phyloP scores from a whole-genome alignment of 2,329 filamentous ascomycete species.

The Passalora sequoiae region DNA sequence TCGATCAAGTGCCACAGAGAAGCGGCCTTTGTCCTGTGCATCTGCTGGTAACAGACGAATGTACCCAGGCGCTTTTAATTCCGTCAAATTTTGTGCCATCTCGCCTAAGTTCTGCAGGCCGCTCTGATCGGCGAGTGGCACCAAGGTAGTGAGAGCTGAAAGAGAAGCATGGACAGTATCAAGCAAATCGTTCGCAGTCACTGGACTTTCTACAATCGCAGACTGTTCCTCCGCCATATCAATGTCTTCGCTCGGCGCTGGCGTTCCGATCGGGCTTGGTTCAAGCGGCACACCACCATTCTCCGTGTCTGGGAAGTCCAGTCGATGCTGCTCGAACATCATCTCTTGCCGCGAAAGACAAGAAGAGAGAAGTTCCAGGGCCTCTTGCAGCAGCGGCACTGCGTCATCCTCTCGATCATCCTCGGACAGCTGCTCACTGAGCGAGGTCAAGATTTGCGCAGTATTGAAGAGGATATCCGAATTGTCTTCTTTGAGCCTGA shows the following conservation, averaged over 20 bases:
- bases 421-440: constrained; percentile 57
- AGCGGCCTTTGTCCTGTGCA: constrained; percentile 26
- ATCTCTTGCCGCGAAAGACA: constrained; percentile 44
- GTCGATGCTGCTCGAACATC: constrained; percentile 40
- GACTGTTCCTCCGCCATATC: constrained; percentile 52
- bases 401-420: constrained; percentile 47
- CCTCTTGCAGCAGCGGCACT: constrained; percentile 54
- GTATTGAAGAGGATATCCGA: constrained; percentile 67
- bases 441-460: constrained; percentile 61
- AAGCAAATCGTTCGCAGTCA: constrained; percentile 59
- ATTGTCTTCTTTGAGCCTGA: constrained; percentile 57
- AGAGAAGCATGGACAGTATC: constrained; percentile 64
- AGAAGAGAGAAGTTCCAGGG: constrained; percentile 54
- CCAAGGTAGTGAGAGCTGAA: constrained; percentile 39
- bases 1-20: constrained; percentile 47
- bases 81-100: constrained; percentile 54
- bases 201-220: constrained; percentile 61
- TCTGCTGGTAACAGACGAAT: constrained; percentile 36
- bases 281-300: constrained; percentile 28
- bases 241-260: constrained; percentile 21
- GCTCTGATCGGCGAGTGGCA: constrained; percentile 49
- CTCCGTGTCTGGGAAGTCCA: constrained; percentile 32
- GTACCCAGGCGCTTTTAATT: constrained; percentile 51
- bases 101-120: constrained; percentile 49
- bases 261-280: constrained; percentile 11